Evolutionary conservation across 441 rosid species (phyloP), one percentile per base, ranked within the genome.

Genomic region (Syzygium malaccense): DNA sequence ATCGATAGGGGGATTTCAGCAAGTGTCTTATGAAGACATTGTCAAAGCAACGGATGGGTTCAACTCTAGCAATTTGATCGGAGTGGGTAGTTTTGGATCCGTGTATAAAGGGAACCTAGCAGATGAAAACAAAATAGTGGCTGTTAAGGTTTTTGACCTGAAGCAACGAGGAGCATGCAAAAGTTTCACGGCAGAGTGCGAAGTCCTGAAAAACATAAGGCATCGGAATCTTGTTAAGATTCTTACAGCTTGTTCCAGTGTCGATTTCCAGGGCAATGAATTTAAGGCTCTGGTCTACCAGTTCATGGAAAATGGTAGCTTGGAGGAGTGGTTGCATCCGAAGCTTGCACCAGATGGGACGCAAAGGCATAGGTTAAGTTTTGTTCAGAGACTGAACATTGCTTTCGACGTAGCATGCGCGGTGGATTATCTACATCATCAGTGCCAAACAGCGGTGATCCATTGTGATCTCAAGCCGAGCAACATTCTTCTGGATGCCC

Each of bases 381-480:
- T 75, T 33, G 49, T 68, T 62, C 79, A 71, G 32, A 86, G 88
- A 48, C 75, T 88, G 37, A 86, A 86, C 45, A 86, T 78, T 49
- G 58, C 87, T 33, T 41, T 78, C 0, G 90, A 88, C 14, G 80
- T 88, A 0, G 88, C 90, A 2, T 45, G 57, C 1, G 62, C 30
- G 0, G 12, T 86, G 57, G 90, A 86, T 23, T 86, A 88, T 86
- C 87, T 88, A 26, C 90, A 88, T 45, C 57, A 86, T 71, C 86
- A 55, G 2, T 45, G 88, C 41, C 71, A 88, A 12, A 58, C 11
- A 2, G 12, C n/a, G 0, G 20, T 86, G 2, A 45, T 48, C 30
- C 90, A 88, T 53, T 88, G 90, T 86, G 90, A 88, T 23, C 86
- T 88, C 7, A 88, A 88, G 86, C 88, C 90, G 6, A 56, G 90